Conservation (phyloP, 176 grass and related monocot species). For the Oryza coarctata region DNA sequence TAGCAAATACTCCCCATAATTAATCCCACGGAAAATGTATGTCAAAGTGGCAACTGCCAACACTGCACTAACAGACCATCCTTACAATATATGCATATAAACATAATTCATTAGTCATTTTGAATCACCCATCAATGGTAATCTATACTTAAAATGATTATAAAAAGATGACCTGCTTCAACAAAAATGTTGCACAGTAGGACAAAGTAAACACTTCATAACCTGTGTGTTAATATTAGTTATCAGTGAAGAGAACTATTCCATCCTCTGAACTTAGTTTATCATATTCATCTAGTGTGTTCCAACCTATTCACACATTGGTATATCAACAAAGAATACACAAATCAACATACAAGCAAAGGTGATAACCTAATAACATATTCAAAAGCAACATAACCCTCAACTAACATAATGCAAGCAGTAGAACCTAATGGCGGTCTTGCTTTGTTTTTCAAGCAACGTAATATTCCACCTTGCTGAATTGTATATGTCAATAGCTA, state of each 20-base stretch:
- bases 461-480: background rate
- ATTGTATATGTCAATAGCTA: background rate
- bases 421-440: background rate
- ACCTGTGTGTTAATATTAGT: background rate
- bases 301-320: no score
- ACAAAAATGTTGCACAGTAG: background rate
- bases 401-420: background rate
- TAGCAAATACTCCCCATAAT: background rate
- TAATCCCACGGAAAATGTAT: background rate
- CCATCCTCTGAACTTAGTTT: background rate
- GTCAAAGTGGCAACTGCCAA: background rate
- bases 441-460: background rate
- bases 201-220: background rate
- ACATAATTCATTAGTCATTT: background rate
- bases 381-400: background rate
- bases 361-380: background rate
- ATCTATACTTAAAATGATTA: background rate
- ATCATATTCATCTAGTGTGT: background rate
- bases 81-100: constrained; percentile 1
- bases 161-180: background rate
- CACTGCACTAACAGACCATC: background rate
- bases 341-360: background rate
- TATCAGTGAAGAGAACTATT: background rate
- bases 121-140: background rate
- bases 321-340: no score